Conservation (phyloP, 2,329 filamentous ascomycete species). For the Aspergillus calidoustus region DNA sequence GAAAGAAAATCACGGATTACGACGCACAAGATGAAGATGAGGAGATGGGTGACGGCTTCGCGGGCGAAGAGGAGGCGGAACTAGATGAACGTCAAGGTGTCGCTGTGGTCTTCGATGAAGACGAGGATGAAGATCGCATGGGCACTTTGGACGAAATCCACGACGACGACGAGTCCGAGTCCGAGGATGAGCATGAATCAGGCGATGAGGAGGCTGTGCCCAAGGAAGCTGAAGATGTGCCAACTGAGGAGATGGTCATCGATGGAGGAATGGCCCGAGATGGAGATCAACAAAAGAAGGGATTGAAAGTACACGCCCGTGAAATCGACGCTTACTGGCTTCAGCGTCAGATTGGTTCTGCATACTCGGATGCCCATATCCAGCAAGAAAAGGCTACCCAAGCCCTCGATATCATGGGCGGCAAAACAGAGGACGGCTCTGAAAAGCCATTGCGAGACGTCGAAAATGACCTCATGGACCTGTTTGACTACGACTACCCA, state of each 20-base stretch:
- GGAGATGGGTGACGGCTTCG: slow-evolving; percentile 73
- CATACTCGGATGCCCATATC: slow-evolving; percentile 89
- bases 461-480: slow-evolving; percentile 96
- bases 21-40: slow-evolving; percentile 96
- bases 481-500: slow-evolving; percentile 96
- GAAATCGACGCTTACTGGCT: slow-evolving; percentile 98
- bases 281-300: slow-evolving; percentile 52
- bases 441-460: slow-evolving; percentile 89
- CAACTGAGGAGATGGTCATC: slow-evolving; percentile 78
- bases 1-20: slow-evolving; percentile 99
- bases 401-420: slow-evolving; percentile 81
- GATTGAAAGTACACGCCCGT: slow-evolving; percentile 71
- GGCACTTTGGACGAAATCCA: slow-evolving; percentile 82
- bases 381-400: slow-evolving; percentile 91
- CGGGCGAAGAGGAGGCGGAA: slow-evolving; percentile 70
- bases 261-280: slow-evolving; percentile 63
- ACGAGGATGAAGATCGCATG: slow-evolving; percentile 80
- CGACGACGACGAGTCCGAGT: slow-evolving; percentile 78
- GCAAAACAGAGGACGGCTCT: slow-evolving; percentile 72
- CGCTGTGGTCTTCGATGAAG: slow-evolving; percentile 94
- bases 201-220: slow-evolving; percentile 48
- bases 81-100: slow-evolving; percentile 95
- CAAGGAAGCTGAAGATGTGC: slow-evolving; percentile 46
- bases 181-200: slow-evolving; percentile 70
- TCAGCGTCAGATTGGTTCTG: slow-evolving; percentile 83